These are phyloP conservation scores for Leishmania amazonensis DNA, from an alignment of 208 protist genomes.

Conservation along the genomic window DNA sequence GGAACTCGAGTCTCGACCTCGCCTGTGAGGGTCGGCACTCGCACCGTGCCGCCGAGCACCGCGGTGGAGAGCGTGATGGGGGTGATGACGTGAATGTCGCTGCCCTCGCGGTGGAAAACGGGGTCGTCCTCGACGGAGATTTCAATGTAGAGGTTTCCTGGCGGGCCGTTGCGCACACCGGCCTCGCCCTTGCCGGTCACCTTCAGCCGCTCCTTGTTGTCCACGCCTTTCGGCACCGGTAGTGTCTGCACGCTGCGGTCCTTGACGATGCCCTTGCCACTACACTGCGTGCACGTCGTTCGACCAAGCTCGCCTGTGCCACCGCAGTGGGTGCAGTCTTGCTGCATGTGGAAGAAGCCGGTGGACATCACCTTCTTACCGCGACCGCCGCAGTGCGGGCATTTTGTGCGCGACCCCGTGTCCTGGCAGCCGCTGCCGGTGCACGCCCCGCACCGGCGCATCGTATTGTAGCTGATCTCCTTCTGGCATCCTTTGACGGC, in stretches of 20 bases:
- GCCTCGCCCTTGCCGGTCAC: slow-evolving; percentile 88
- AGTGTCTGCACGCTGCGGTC: slow-evolving; percentile 88
- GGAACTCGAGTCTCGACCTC: slow-evolving; percentile 89
- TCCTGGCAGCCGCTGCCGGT: slow-evolving; percentile 84
- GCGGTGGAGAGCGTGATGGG: slow-evolving; percentile 78
- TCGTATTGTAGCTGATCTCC: slow-evolving; percentile 92
- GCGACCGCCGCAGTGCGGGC: slow-evolving; percentile 82
- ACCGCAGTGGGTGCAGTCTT: slow-evolving; percentile 90
- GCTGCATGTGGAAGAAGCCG: slow-evolving; percentile 93
- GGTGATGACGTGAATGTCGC: slow-evolving; percentile 85
- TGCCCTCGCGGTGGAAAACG: slow-evolving; percentile 86
- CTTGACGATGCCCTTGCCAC: slow-evolving; percentile 90
- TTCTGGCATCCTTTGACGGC: slow-evolving; percentile 87
- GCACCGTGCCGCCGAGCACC: slow-evolving; percentile 78
- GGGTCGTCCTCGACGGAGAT: slow-evolving; percentile 87
- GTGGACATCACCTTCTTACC: slow-evolving; percentile 93
- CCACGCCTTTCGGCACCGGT: slow-evolving; percentile 86
- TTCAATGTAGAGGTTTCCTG: slow-evolving; percentile 91
- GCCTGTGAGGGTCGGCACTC: slow-evolving; percentile 78
- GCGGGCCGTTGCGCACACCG: slow-evolving; percentile 86
- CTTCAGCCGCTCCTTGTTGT: slow-evolving; percentile 90
- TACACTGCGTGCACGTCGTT: slow-evolving; percentile 81
- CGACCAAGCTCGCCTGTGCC: slow-evolving; percentile 83
- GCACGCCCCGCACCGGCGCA: slow-evolving; percentile 83
- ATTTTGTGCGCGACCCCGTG: slow-evolving; percentile 74